Conservation (phyloP, 2,329 filamentous ascomycete species). For the Ophiostoma piceae region DNA sequence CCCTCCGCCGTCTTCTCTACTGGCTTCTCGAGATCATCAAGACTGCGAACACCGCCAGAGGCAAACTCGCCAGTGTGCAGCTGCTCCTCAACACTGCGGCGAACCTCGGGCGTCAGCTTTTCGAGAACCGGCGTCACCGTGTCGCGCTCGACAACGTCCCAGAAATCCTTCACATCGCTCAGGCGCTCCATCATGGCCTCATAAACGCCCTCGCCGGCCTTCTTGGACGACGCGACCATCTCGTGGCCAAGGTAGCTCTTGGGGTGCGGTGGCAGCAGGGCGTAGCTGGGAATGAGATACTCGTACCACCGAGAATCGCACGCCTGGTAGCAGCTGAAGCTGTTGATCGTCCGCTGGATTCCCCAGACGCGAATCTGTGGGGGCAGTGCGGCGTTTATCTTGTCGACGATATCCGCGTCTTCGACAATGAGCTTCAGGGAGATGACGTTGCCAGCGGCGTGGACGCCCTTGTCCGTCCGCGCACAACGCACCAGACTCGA, state of each 20-base stretch:
- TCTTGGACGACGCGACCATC: constrained; percentile 67
- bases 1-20: background rate
- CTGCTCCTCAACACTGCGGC: constrained; percentile 57
- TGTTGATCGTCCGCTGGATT: constrained; percentile 79
- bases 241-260: constrained; percentile 79
- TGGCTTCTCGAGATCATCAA: constrained; percentile 4
- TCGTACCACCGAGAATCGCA: constrained; percentile 97
- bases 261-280: constrained; percentile 86
- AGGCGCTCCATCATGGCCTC: constrained; percentile 65
- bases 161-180: constrained; percentile 74
- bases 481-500: constrained; percentile 90
- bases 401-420: constrained; percentile 77
- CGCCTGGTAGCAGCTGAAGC: constrained; percentile 89
- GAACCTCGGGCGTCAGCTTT: constrained; percentile 57
- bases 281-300: constrained; percentile 91
- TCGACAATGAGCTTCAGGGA: constrained; percentile 94
- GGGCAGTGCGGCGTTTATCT: constrained; percentile 81
- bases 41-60: background rate
- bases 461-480: constrained; percentile 93
- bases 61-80: constrained; percentile 44
- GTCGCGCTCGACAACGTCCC: constrained; percentile 75
- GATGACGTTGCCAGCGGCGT: constrained; percentile 91
- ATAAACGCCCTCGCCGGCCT: constrained; percentile 41
- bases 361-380: constrained; percentile 94
- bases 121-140: constrained; percentile 67